phyloP scores from a whole-genome alignment of 139 green algal species.

The Micromonas commoda region DNA sequence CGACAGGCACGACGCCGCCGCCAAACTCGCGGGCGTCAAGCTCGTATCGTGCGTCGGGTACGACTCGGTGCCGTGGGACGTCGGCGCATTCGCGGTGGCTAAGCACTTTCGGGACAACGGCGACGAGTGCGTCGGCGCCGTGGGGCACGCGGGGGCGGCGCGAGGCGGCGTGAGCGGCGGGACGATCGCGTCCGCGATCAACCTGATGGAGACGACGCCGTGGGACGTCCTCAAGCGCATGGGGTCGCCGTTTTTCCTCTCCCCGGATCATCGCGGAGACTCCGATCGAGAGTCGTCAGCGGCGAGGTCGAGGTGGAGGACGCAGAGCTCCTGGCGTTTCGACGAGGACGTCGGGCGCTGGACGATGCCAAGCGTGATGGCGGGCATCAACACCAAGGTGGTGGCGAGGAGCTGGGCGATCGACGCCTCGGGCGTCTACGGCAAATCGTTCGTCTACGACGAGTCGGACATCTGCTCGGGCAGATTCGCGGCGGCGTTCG shows the following conservation, averaged over 20 bases:
- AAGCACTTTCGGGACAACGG: neutral
- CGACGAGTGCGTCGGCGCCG: neutral
- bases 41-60: conserved; percentile 79
- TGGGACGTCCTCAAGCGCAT: conserved; percentile 17
- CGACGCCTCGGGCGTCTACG: too few species aligned
- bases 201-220: conserved; percentile 14
- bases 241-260: conserved; percentile 37
- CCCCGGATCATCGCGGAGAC: conserved; percentile 9
- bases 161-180: conserved; percentile 53
- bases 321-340: conserved; percentile 24
- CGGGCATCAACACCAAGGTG: conserved; percentile 55
- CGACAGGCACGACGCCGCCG: conserved; percentile 50
- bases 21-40: conserved; percentile 39
- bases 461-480: conserved; percentile 7
- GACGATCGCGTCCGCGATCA: conserved; percentile 49
- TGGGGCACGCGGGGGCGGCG: neutral
- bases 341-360: conserved; percentile 32
- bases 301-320: neutral
- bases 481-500: neutral
- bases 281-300: neutral
- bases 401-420: conserved; percentile 42
- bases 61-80: conserved; percentile 77
- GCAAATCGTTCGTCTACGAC: conserved; percentile 12
- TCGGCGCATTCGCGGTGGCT: conserved; percentile 54
- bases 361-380: conserved; percentile 57